A percentile compares a stretch with the other conserved stretches of the same genome.
phyloP scores from a whole-genome alignment of 305 asterid species.

The Rubia occidens region DNA sequence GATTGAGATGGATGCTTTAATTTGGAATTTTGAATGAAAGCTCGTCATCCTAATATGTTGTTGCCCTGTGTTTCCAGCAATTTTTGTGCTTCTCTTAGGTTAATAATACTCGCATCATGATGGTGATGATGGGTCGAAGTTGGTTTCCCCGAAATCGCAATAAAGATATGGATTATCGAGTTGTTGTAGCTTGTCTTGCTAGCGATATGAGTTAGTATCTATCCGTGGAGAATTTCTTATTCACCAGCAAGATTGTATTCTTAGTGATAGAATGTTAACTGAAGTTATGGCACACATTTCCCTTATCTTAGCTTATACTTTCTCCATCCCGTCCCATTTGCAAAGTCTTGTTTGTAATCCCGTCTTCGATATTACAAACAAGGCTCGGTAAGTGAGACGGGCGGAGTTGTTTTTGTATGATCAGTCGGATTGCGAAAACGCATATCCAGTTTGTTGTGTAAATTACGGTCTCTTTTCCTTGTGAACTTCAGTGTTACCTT shows the following conservation, averaged over 20 bases:
- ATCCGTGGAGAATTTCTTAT: neutral
- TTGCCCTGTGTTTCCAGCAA: constrained; percentile 5
- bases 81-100: neutral
- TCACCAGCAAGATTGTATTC: constrained; percentile 2
- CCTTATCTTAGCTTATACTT: neutral
- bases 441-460: neutral
- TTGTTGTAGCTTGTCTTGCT: neutral
- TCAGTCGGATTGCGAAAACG: neutral
- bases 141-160: neutral
- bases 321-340: neutral
- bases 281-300: neutral
- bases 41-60: neutral
- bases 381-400: neutral
- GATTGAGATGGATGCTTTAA: constrained; percentile 14
- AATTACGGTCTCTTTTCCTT: neutral
- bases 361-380: neutral
- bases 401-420: neutral
- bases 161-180: neutral
- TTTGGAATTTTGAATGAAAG: constrained; percentile 16
- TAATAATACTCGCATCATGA: neutral
- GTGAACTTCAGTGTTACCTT: neutral
- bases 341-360: neutral
- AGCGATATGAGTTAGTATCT: neutral
- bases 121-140: neutral
- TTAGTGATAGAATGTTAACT: neutral